These are phyloP conservation scores for Wickerhamomyces canadensis DNA, from an alignment of 805 yeast genomes.

Conservation along the genomic window DNA sequence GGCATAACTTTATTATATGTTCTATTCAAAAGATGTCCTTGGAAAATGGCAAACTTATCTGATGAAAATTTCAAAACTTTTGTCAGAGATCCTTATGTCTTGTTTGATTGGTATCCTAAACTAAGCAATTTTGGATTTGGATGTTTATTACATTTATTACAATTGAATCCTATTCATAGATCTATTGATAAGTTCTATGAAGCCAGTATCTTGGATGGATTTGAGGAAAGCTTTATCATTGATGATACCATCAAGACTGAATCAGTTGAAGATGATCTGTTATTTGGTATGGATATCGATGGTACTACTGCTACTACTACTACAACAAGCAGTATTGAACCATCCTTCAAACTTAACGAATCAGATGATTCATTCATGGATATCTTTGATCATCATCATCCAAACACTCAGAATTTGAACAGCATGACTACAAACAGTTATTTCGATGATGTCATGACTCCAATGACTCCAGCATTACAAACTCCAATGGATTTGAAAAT, in stretches of 20 bases:
- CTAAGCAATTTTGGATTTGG: slow-evolving; percentile 68
- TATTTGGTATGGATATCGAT: slow-evolving; percentile 12
- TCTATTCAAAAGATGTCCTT: slow-evolving; percentile 81
- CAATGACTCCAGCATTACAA: slow-evolving; percentile 9
- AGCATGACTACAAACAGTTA: neutral
- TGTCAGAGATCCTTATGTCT: slow-evolving; percentile 59
- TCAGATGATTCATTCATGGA: slow-evolving; percentile 7
- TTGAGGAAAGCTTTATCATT: neutral
- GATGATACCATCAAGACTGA: neutral
- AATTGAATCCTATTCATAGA: slow-evolving; percentile 49
- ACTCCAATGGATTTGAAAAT: slow-evolving; percentile 4
- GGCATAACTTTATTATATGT: slow-evolving; percentile 78
- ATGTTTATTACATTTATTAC: slow-evolving; percentile 64
- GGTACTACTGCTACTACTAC: slow-evolving; percentile 1
- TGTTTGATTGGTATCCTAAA: slow-evolving; percentile 71
- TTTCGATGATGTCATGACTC: slow-evolving; percentile 2
- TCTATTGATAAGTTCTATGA: slow-evolving; percentile 30
- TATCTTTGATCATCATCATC: slow-evolving; percentile 1
- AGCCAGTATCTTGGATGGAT: neutral
- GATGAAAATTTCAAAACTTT: slow-evolving; percentile 68
- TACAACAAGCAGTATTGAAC: slow-evolving; percentile 1
- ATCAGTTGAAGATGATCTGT: slow-evolving; percentile 7
- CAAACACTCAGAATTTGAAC: slow-evolving; percentile 2
- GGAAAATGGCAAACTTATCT: slow-evolving; percentile 59
- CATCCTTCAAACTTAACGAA: neutral